Conservation (phyloP, 257 asterid genomes). For the Capsicum chinense region DNA sequence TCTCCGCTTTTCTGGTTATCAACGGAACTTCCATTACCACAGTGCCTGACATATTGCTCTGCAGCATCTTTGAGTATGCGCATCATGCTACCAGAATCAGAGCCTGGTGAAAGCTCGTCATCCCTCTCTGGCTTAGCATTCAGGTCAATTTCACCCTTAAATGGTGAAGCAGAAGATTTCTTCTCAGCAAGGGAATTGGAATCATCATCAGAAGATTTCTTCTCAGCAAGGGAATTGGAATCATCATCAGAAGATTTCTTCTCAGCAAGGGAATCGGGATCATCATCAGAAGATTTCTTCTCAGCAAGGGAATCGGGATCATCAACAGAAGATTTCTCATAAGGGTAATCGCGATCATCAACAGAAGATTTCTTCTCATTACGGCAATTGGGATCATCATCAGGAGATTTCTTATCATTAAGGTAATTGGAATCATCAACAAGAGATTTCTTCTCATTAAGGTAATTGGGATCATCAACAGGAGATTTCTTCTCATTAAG, state of each 20-base stretch:
- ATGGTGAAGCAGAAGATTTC: conserved; percentile 40
- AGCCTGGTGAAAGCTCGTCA: conserved; percentile 61
- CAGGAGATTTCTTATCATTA: background rate
- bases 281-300: background rate
- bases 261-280: background rate
- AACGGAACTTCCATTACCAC: conserved; percentile 36
- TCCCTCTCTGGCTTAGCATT: conserved; percentile 86
- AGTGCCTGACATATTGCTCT: conserved; percentile 45
- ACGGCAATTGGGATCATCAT: conserved; percentile 31
- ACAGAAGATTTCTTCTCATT: background rate
- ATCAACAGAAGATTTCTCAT: background rate
- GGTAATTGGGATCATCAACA: conserved; percentile 34
- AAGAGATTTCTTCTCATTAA: background rate
- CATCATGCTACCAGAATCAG: conserved; percentile 45
- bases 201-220: conserved; percentile 35
- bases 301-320: background rate
- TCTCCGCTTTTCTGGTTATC: conserved; percentile 43
- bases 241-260: background rate
- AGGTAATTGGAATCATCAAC: conserved; percentile 34
- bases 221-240: background rate
- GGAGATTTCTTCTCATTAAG: conserved; percentile 2
- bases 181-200: background rate
- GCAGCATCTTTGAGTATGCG: conserved; percentile 32
- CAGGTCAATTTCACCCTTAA: conserved; percentile 83
- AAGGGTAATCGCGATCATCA: conserved; percentile 23